Evolutionary conservation across 305 asterid genomes (phyloP).

Genomic region (Fraxinus platypoda): DNA sequence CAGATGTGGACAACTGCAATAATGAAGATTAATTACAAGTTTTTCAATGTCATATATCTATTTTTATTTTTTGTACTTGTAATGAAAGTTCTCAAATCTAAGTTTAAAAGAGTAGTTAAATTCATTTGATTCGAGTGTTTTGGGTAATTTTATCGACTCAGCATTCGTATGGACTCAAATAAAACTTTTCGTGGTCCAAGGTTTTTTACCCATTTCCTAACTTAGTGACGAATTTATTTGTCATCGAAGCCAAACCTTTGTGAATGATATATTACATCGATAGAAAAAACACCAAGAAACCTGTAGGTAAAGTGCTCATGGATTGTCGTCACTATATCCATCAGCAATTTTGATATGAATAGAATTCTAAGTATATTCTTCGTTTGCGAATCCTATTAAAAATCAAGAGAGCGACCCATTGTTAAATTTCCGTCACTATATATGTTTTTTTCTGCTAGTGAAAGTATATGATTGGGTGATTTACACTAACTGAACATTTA

Average conservation of each 20-base stretch:
- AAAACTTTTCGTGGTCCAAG: background rate
- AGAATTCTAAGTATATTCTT: too few species aligned
- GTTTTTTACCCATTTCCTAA: too few species aligned
- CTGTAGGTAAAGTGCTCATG: background rate
- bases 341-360: background rate
- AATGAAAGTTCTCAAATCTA: background rate
- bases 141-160: background rate
- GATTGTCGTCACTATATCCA: background rate
- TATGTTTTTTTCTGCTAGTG: too few species aligned
- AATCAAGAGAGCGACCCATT: too few species aligned
- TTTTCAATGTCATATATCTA: background rate
- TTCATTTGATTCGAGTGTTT: background rate
- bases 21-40: background rate
- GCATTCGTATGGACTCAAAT: too few species aligned
- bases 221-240: background rate
- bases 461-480: too few species aligned
- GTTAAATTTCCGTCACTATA: too few species aligned
- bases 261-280: background rate
- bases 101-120: background rate
- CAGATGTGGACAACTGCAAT: background rate
- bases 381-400: too few species aligned
- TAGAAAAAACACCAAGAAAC: background rate
- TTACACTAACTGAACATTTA: too few species aligned
- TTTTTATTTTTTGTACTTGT: background rate
- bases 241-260: background rate